Percentiles rank a stretch among this genome's conserved stretches.
Conservation (phyloP, 106 monocot genomes). For the Alisma plantagoaquatica region DNA sequence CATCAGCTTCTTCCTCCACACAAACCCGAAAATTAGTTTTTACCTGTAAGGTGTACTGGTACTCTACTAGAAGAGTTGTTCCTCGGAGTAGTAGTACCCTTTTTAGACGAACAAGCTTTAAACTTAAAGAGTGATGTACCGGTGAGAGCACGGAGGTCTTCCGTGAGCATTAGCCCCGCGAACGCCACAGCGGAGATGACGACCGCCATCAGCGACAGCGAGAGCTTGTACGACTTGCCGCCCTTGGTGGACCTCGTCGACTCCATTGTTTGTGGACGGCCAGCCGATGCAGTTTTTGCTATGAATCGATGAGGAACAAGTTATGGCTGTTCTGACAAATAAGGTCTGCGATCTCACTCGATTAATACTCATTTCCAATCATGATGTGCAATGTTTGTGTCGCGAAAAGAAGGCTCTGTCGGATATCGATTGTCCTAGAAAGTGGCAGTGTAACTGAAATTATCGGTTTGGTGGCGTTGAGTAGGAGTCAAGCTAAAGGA, state of each 20-base stretch:
- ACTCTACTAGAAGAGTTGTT: no score
- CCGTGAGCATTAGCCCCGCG: conserved; percentile 48
- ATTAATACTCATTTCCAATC: no score
- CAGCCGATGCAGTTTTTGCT: background rate
- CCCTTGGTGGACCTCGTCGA: conserved; percentile 30
- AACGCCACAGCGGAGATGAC: conserved; percentile 37
- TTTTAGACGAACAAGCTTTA: conserved; percentile 40
- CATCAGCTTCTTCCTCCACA: no score
- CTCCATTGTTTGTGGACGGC: background rate
- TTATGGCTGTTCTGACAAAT: background rate
- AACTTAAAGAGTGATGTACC: conserved; percentile 39
- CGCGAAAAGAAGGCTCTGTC: background rate
- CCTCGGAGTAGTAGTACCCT: no score
- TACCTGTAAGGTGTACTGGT: no score
- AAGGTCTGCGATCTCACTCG: no score
- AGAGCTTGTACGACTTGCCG: conserved; percentile 36
- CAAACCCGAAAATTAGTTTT: no score
- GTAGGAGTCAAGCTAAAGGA: conserved; percentile 84
- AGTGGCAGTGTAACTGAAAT: no score
- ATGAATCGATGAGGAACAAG: background rate
- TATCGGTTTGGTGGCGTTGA: conserved; percentile 14
- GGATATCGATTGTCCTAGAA: no score
- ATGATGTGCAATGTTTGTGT: conserved; percentile 3
- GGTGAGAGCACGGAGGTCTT: conserved; percentile 57
- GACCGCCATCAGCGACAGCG: conserved; percentile 32